These are phyloP conservation scores for Hypholoma sublateritium DNA, from an alignment of 768 basidiomycete genomes.

Conservation along the genomic window DNA sequence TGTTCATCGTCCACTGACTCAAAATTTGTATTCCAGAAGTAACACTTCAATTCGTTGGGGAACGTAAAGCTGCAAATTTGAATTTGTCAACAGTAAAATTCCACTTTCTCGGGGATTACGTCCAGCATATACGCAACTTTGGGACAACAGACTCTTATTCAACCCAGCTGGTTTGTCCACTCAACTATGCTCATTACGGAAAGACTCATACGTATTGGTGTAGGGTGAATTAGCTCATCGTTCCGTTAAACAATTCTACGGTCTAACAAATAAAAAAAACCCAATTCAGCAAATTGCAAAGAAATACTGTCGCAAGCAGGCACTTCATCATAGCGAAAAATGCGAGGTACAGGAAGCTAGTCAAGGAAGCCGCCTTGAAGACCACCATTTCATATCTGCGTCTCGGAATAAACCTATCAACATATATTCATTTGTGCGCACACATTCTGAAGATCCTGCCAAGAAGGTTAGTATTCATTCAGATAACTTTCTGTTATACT, in stretches of 20 bases:
- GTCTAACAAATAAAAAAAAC: conserved; percentile 34
- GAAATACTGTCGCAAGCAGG: conserved; percentile 1
- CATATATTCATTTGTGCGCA: conserved; percentile 13
- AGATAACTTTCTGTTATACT: not conserved
- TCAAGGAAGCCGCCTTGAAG: not conserved
- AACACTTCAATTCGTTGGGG: no score
- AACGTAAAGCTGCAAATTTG: conserved; percentile 15
- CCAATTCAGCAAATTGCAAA: conserved; percentile 28
- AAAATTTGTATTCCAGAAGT: not conserved
- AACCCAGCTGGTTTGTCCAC: conserved; percentile 35
- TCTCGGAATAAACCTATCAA: conserved; percentile 19
- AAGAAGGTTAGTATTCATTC: conserved; percentile 12
- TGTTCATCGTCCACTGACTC: no score
- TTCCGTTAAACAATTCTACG: conserved; percentile 36
- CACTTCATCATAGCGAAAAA: not conserved
- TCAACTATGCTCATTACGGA: not conserved
- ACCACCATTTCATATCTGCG: conserved; percentile 18
- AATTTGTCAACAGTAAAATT: conserved; percentile 37
- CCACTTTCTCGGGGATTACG: conserved; percentile 39
- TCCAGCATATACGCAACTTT: conserved; percentile 23
- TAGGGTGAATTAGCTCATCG: conserved; percentile 45
- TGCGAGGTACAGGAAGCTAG: conserved; percentile 1
- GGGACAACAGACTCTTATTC: conserved; percentile 41
- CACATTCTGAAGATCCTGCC: conserved; percentile 14
- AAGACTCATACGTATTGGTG: not conserved